A percentile compares a stretch with the other conserved stretches of the same genome.
Evolutionary conservation across 2,329 filamentous ascomycete genomes (phyloP).

Genomic region (Coniosporium tulheliwenetii): DNA sequence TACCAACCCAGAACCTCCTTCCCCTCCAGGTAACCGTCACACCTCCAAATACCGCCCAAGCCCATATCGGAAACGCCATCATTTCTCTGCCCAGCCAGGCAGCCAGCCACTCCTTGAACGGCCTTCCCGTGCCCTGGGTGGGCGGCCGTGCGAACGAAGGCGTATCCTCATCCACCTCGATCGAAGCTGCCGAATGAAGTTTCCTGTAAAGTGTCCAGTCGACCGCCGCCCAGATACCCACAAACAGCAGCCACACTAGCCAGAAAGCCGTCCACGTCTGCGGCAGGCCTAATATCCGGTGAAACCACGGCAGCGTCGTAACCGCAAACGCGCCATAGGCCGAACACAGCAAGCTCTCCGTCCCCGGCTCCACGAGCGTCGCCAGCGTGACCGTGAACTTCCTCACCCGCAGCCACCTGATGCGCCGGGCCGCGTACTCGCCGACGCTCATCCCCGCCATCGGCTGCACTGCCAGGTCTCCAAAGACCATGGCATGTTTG

Average conservation of each 20-base stretch:
- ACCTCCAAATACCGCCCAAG: conserved; percentile 78
- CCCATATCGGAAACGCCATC: conserved; percentile 78
- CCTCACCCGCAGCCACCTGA: conserved; percentile 80
- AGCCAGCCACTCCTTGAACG: conserved; percentile 54
- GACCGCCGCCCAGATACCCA: conserved; percentile 54
- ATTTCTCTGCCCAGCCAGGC: conserved; percentile 78
- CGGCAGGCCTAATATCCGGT: conserved; percentile 34
- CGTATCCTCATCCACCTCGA: conserved; percentile 57
- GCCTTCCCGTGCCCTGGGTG: conserved; percentile 32
- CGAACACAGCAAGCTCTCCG: conserved; percentile 76
- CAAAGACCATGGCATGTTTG: conserved; percentile 72
- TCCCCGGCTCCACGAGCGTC: conserved; percentile 82
- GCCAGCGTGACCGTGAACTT: conserved; percentile 88
- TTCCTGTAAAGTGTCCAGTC: conserved; percentile 61
- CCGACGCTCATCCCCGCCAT: conserved; percentile 64
- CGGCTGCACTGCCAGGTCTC: conserved; percentile 81
- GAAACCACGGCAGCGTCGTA: conserved; percentile 55
- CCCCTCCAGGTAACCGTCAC: conserved; percentile 80
- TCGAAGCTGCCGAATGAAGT: conserved; percentile 56
- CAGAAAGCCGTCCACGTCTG: conserved; percentile 53
- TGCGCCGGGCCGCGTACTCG: conserved; percentile 65
- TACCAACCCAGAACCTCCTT: conserved; percentile 61
- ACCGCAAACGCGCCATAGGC: conserved; percentile 64
- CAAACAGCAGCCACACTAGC: conserved; percentile 48
- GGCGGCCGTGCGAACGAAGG: conserved; percentile 52